Percentiles rank a stretch among this genome's conserved stretches.
Evolutionary conservation across 129 eudicot species (phyloP).

Genomic region (Tagetes patula): DNA sequence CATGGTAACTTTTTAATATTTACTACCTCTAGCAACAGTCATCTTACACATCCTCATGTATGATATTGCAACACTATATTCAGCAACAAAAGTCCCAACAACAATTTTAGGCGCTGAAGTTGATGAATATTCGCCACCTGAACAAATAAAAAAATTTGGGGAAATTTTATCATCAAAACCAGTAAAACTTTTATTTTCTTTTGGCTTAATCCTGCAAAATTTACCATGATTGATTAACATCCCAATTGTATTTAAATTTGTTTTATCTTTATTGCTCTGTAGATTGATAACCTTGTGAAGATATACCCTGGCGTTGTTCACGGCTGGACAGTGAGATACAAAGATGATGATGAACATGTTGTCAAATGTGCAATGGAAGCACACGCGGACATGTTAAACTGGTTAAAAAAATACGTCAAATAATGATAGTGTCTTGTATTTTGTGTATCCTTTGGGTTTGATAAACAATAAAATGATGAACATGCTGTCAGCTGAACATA

Average conservation of each 20-base stretch:
- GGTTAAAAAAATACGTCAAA: constrained; percentile 39
- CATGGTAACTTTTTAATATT: constrained; percentile 28
- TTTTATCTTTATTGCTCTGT: not conserved
- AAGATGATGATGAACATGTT: constrained; percentile 37
- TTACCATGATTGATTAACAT: not conserved
- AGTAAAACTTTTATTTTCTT: constrained; percentile 25
- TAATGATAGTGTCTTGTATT: not conserved
- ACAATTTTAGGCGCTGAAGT: constrained; percentile 56
- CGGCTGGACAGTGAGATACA: constrained; percentile 52
- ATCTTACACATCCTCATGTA: not conserved
- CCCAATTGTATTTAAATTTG: not conserved
- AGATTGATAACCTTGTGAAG: constrained; percentile 46
- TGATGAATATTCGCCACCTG: constrained; percentile 41
- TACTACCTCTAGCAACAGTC: not conserved
- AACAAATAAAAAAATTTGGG: constrained; percentile 34
- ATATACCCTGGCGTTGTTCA: constrained; percentile 44
- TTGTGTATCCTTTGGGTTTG: not conserved
- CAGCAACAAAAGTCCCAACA: constrained; percentile 49
- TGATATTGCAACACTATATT: not conserved
- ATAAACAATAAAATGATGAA: too few species aligned
- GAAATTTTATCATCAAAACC: constrained; percentile 44
- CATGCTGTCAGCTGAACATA: not conserved
- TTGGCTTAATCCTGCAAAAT: too few species aligned
- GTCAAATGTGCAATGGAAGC: constrained; percentile 43
- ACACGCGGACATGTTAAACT: constrained; percentile 40